Conservation (phyloP, 2,329 filamentous ascomycete species). For the Exophiala mesophila region DNA sequence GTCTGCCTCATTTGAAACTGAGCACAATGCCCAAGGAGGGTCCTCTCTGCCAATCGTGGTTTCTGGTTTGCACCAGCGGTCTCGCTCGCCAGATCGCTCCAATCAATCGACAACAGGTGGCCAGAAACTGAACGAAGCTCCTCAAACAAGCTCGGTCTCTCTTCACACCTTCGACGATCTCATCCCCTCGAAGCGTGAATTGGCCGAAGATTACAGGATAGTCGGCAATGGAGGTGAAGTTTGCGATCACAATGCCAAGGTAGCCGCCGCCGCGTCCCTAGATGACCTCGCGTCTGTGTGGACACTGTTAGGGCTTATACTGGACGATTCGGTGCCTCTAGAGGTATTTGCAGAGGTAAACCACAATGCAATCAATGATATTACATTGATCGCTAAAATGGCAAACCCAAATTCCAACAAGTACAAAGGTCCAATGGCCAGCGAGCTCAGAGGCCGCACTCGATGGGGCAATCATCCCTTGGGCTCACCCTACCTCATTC, state of each 20-base stretch:
- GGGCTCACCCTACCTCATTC: slow-evolving; percentile 52
- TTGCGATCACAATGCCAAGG: slow-evolving; percentile 74
- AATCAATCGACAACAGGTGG: slow-evolving; percentile 53
- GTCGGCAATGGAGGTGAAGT: slow-evolving; percentile 78
- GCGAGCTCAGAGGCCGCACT: slow-evolving; percentile 31
- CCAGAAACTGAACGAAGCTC: slow-evolving; percentile 39
- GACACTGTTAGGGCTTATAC: slow-evolving; percentile 71
- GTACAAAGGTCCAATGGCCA: slow-evolving; percentile 30
- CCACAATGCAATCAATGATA: slow-evolving; percentile 53
- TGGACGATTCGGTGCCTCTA: slow-evolving; percentile 71
- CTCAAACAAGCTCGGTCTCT: slow-evolving; percentile 63
- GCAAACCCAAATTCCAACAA: slow-evolving; percentile 43
- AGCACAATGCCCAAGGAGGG: slow-evolving; percentile 46
- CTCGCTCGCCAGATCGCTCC: slow-evolving; percentile 44
- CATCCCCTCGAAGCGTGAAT: slow-evolving; percentile 70
- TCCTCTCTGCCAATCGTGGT: slow-evolving; percentile 30
- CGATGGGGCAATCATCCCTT: slow-evolving; percentile 57
- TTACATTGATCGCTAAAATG: slow-evolving; percentile 65
- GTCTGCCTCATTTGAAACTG: slow-evolving; percentile 42
- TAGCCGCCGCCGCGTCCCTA: slow-evolving; percentile 67
- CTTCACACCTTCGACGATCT: slow-evolving; percentile 62
- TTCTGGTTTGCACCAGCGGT: slow-evolving; percentile 46
- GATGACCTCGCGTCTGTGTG: slow-evolving; percentile 74
- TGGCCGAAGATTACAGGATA: slow-evolving; percentile 76
- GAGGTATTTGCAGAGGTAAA: slow-evolving; percentile 46